Evolutionary conservation across 2,329 filamentous ascomycete genomes (phyloP), one percentile per base, ranked within the genome.

Genomic region (Rhynchosporium graminicola): DNA sequence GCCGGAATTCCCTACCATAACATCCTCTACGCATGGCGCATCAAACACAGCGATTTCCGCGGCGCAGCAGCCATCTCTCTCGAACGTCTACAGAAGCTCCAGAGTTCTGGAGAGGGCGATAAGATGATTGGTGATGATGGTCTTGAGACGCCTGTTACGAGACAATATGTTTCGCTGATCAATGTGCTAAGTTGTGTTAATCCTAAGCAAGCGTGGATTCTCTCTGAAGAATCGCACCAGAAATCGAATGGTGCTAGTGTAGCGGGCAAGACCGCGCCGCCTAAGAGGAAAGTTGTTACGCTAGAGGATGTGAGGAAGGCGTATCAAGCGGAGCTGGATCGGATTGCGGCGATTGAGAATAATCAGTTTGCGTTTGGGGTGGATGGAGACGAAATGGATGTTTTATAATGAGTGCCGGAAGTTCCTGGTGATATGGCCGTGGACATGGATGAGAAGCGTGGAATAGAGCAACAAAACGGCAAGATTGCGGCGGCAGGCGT

Each of bases 111-210:
- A 29, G 83, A 87, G 66, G 84, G 83, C 3, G 83, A 88, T 64
- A 81, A 79, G 65, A 76, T 83, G n/a, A 69, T 78, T 48, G 68
- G 67, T 12, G 69, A 64, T n/a, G 85, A 87, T 65, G 79, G 80
- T 3, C 77, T 87, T 10, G 86, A 88, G 68, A 88, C 86, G 0
- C 80, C 82, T 0, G 82, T 90, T 38, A 87, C 88, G 52, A 85
- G 90, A 69, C 89, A 91, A 71, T 95, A 96, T 71, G 79, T 98
- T n/a, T 83, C 92, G 65, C 83, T 99, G 50, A 96, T 99, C 78
- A 99, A 99, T 74, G 88, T 92, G 0, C 80, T 99, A 64, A 91
- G 90, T 68, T 97, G 92, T 67, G 92, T 97, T 46, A 87, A 90
- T 55, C 86, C 83, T 68, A 86, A 91, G 65, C 90, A 97, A 71